These are phyloP conservation scores for Coix lacrymajobi DNA, from an alignment of 176 grass and related monocot species.

Conservation along the genomic window DNA sequence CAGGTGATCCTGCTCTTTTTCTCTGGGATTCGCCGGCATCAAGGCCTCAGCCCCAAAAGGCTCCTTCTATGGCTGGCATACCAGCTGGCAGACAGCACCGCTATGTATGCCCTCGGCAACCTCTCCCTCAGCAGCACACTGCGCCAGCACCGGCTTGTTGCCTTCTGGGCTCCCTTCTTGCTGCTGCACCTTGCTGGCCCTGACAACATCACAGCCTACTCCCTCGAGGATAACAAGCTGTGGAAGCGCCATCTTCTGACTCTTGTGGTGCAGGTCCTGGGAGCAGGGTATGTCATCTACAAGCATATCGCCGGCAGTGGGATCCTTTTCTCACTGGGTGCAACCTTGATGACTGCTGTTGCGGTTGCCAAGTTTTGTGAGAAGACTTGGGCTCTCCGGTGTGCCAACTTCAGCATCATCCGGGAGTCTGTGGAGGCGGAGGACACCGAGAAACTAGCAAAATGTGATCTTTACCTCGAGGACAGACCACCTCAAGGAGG, in stretches of 20 bases:
- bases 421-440: neutral
- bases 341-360: neutral
- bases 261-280: neutral
- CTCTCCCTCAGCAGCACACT: neutral
- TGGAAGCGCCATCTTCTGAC: slow-evolving; percentile 27
- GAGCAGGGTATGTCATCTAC: slow-evolving; percentile 5
- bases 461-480: neutral
- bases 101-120: slow-evolving; percentile 21
- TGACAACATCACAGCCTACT: slow-evolving; percentile 37
- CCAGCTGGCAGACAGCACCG: slow-evolving; percentile 26
- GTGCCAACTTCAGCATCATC: neutral
- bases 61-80: slow-evolving; percentile 35
- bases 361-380: slow-evolving; percentile 16
- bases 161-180: slow-evolving; percentile 34
- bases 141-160: neutral
- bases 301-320: neutral
- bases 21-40: neutral
- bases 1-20: neutral
- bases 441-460: neutral
- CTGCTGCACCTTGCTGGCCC: slow-evolving; percentile 42
- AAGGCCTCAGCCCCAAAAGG: neutral
- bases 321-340: neutral
- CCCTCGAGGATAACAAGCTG: slow-evolving; percentile 35
- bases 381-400: slow-evolving; percentile 18
- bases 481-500: neutral